Evolutionary conservation across 2,329 filamentous ascomycete species (phyloP), one percentile per base, ranked within the genome.

Genomic region (Fusarium humuli): DNA sequence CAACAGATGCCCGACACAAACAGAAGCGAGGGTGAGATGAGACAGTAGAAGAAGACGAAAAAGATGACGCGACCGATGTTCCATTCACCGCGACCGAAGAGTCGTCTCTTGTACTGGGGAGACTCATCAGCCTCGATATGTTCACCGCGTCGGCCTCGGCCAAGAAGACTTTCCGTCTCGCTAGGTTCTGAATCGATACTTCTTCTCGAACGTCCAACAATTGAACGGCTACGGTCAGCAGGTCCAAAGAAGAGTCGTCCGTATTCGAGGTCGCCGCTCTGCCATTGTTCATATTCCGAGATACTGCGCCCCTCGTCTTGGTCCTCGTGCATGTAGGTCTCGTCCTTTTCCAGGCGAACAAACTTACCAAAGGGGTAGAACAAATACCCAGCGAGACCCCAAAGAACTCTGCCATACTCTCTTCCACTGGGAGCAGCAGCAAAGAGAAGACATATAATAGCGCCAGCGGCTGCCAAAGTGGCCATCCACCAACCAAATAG

Each of bases 241-340:
- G 96, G 96, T 0, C 96, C 97, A 79, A 99, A 99, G 83, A 99
- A 98, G 4, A 99, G 87, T 34, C 95, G 89, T 5, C 96, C 96
- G 79, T 98, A 94, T 80, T 99, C 96, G 34, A 99, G 87, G 77
- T 99, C 96, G 53, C 96, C 96, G 77, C 90, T 98, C 82, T 99
- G 96, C 96, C 96, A 99, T 81, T 97, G 94, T 80, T 99, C 96
- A 78, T 99, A 99, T 82, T 99, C 96, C 75, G 93, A 97, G 77
- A 99, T 98, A 82, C 94, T 98, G 77, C 96, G 90, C 22, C 96
- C 96, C 81, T 99, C 96, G 42, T 95, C 94, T 76, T 96, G 90
- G 76, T 99, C 96, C 81, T 99, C 96, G 65, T 98, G 92, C 49
- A 94, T 85, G 77, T 99, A 99, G 45, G 92, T 92, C 77, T 98